Conservation (phyloP, 148 eudicot species). For the Rhododendron williamsianum region DNA sequence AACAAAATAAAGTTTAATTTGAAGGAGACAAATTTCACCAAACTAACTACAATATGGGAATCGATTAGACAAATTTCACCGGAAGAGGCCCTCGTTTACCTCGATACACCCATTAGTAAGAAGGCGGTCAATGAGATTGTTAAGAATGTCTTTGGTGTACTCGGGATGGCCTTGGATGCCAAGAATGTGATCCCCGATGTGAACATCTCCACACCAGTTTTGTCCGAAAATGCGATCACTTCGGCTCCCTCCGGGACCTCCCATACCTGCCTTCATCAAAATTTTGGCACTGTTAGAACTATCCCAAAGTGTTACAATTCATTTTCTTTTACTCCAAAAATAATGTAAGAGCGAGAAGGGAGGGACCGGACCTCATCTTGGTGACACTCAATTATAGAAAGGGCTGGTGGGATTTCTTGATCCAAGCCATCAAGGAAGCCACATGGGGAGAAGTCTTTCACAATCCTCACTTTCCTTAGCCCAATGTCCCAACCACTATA, state of each 20-base stretch:
- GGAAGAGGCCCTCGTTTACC: slow-evolving; percentile 19
- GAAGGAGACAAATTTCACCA: background rate
- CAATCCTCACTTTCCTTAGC: slow-evolving; percentile 43
- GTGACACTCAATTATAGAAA: slow-evolving; percentile 56
- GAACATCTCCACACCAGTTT: slow-evolving; percentile 77
- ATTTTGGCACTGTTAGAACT: background rate
- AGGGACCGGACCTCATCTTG: slow-evolving; percentile 48
- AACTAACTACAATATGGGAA: background rate
- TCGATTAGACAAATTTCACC: background rate
- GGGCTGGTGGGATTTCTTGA: slow-evolving; percentile 27
- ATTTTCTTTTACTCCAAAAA: background rate
- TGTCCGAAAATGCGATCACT: slow-evolving; percentile 59
- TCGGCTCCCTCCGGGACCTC: slow-evolving; percentile 59
- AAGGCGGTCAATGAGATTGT: slow-evolving; percentile 50
- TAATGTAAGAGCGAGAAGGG: background rate
- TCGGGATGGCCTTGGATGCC: slow-evolving; percentile 90
- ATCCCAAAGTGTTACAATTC: background rate
- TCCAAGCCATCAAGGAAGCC: slow-evolving; percentile 16
- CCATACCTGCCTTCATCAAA: slow-evolving; percentile 31
- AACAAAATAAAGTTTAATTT: background rate
- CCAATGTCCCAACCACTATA: slow-evolving; percentile 72
- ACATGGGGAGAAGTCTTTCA: slow-evolving; percentile 29
- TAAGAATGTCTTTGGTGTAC: slow-evolving; percentile 63
- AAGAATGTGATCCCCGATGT: slow-evolving; percentile 50
- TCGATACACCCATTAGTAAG: slow-evolving; percentile 26